Evolutionary conservation across 176 grass and related monocot genomes (phyloP).

Genomic region (Urochloa ruziziensis): DNA sequence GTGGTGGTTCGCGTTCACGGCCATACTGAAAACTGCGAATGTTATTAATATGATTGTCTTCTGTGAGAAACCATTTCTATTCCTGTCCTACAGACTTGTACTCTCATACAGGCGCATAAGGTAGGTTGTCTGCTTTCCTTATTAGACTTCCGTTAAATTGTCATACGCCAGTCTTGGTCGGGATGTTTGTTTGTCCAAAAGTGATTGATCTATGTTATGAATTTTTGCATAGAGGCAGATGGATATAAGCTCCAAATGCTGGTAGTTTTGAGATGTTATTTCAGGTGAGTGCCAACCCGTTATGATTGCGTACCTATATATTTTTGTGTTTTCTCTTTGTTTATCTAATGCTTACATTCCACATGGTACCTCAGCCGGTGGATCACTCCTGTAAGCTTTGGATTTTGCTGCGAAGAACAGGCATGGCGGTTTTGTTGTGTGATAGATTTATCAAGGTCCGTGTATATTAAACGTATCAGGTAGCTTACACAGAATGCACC

Average conservation of each 20-base stretch:
- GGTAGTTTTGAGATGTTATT: constrained; percentile 79
- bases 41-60: constrained; percentile 72
- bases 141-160: constrained; percentile 51
- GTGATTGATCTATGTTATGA: constrained; percentile 71
- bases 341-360: constrained; percentile 55
- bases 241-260: constrained; percentile 83
- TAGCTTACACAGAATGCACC: not conserved
- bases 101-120: constrained; percentile 66
- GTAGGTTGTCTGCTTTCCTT: constrained; percentile 58
- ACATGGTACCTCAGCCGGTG: constrained; percentile 55
- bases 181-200: constrained; percentile 50
- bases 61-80: constrained; percentile 90
- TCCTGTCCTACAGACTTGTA: constrained; percentile 71
- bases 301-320: constrained; percentile 30
- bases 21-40: constrained; percentile 77
- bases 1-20: constrained; percentile 75
- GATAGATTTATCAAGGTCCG: constrained; percentile 7
- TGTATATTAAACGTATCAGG: not conserved
- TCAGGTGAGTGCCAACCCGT: constrained; percentile 70
- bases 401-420: constrained; percentile 46
- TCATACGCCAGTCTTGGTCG: constrained; percentile 38
- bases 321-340: not conserved
- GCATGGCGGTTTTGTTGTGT: constrained; percentile 19
- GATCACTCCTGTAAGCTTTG: constrained; percentile 52
- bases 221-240: constrained; percentile 81